Evolutionary conservation across 768 basidiomycete genomes (phyloP), one percentile per base, ranked within the genome.

Genomic region (Kwoniella europaea): DNA sequence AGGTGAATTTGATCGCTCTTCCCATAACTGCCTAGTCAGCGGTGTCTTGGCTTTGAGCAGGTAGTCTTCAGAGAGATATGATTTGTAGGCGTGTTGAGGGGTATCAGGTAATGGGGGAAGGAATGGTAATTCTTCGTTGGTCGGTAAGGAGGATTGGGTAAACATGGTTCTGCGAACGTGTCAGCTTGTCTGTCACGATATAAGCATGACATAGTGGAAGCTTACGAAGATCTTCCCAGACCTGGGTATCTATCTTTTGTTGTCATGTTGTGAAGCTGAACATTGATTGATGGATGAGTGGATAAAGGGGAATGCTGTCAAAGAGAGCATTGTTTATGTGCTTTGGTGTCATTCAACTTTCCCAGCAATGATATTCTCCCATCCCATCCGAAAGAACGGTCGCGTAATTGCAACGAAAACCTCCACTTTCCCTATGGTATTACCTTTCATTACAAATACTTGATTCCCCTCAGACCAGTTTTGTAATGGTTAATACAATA

Each of bases 91-190:
- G 27, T 63, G 52, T n/a, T 61, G 61, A 24, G 74, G 74, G 6
- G 74, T 78, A 22, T 76, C 68, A 10, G 74, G 74, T 12, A 78
- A 67, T 50, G 74, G 73, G 12, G 74, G 77, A 27, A 78, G 74
- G 20, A 60, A 62, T 20, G 62, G 55, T 5, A 78, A 64, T 13
- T 72, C 61, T 41, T 69, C 59, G 53, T 74, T 74, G 15, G 64
- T 60, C 1, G 68, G 71, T 10, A 74, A 62, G 10, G 56, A n/a
- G n/a, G 62, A 10, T 29, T 24, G 41, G n/a, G 66, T 53, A 54
- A 69, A 69, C 61, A 63, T 69, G 10, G 52, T 43, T 41, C 56
- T 58, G 35, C 10, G 20, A 2, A 2, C 12, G 22, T 41, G 41
- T 35, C 35, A 44, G 53, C 55, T 42, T 42, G 35, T 52, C 44